Evolutionary conservation across 1,284 basidiomycete species (phyloP).

Genomic region (Ceratobasidium sp.): DNA sequence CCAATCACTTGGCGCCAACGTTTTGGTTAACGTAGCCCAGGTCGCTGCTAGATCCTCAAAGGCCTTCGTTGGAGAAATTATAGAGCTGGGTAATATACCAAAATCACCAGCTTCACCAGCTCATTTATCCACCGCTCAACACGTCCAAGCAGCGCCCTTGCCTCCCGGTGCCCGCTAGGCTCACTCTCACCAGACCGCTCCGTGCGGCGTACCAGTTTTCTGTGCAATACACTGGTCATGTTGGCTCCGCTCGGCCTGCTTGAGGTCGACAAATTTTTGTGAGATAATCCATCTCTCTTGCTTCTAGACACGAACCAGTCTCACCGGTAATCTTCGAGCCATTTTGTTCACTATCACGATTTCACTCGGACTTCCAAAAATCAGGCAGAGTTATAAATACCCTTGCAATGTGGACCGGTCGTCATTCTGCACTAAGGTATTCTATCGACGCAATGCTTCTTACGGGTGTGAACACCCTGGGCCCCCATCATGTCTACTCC

Average conservation of each 20-base stretch:
- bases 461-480: too few relatives aligned
- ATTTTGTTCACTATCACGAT: too few relatives aligned
- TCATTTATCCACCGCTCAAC: conserved; percentile 4
- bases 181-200: conserved; percentile 84
- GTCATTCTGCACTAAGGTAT: too few relatives aligned
- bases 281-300: too few relatives aligned
- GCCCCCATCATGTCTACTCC: too few relatives aligned
- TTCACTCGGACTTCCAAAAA: too few relatives aligned
- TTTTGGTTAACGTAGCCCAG: conserved; percentile 87
- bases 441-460: too few relatives aligned
- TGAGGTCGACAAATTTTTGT: conserved; percentile 55
- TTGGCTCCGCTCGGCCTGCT: conserved; percentile 79
- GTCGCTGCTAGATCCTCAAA: conserved; percentile 92
- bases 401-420: too few relatives aligned
- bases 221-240: conserved; percentile 81
- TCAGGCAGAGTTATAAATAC: too few relatives aligned
- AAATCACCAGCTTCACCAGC: background rate
- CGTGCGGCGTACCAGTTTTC: conserved; percentile 90
- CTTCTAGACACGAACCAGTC: too few relatives aligned
- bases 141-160: conserved; percentile 33
- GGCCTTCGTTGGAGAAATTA: conserved; percentile 92
- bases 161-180: conserved; percentile 32
- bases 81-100: conserved; percentile 78
- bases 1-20: conserved; percentile 86
- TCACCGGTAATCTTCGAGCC: too few relatives aligned